Base-by-base conservation (phyloP, 148 eudicot species). In the Rhododendron henanense region DNA sequence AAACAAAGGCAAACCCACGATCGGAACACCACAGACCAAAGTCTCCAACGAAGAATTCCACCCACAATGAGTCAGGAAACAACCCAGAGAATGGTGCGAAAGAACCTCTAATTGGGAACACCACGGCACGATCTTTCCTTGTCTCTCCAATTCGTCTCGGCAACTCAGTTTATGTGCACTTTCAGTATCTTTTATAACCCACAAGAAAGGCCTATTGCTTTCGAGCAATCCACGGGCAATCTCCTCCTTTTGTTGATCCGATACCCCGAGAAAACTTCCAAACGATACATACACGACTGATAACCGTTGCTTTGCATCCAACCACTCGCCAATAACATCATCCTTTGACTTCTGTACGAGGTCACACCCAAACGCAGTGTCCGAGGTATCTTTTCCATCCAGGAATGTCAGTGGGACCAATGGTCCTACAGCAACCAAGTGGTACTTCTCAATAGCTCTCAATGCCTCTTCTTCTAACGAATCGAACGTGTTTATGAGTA, bases 261-360 rank as follows among this genome's bases (percentile, higher is more conserved):
- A 65, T 2, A 88, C 82, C 33, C 83, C 87, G 0, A 90, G 76
- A 0, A 91, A 47, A 80, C 93, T 91, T 23, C 96, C 94, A 63
- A 92, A 92, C 1, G 96, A 90, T 14, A 92, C 88, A 47, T 94
- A 92, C 9, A 92, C 89, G 0, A 94, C 93, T 0, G 93, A 89
- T 0, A 91, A 88, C 33, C 84, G 73, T 5, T 88, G 83, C 73
- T 90, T 89, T 0, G 90, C 85, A 85, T 91, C 81, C 10, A 94
- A 82, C 96, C 96, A 92, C 10, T 45, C 33, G 21, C 5, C 18
- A 31, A 67, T 25, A 13, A 90, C 55, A 44, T 87, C 91, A 28
- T 87, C 90, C 21, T 23, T 73, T 0, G 90, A 78, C 31, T 67
- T 31, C 15, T 0, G 86, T 85, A 47, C 53, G 50, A 89, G 82